Evolutionary conservation across 805 yeast species (phyloP), one percentile per base, ranked within the genome.

Genomic region (Wickerhamiella domercqiae): DNA sequence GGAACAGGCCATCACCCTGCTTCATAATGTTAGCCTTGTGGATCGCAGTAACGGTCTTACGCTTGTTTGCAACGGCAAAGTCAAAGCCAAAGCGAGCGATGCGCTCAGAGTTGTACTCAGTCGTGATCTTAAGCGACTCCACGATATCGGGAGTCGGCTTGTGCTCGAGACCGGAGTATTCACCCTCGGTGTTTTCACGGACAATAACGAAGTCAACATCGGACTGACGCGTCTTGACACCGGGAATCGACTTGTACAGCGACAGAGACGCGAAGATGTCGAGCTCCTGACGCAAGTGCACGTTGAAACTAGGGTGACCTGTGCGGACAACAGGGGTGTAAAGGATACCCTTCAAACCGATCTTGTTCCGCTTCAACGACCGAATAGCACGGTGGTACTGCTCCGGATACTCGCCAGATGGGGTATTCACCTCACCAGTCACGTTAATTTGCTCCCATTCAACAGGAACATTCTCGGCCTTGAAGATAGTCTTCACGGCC

Each of bases 21-120:
- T 87, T 87, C 98, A 87, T 87, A 57, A 87, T 87, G 73, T 90
- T 90, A 50, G 98, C 98, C 68, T 87, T 87, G 76, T 87, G 98
- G 57, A 87, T 90, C 51, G 95, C 95, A 38, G 96, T 84, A 45
- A 87, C 97, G 51, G 72, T 65, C 62, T 78, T 75, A 69, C 97
- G 82, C 70, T 79, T 73, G 71, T 90, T 81, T 66, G 78, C 82
- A 60, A 71, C 67, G 47, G 97, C 97, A 52, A 80, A 87, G 66
- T 87, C 97, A 56, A 83, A 87, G 29, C 97, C 97, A 55, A 87
- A 87, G 65, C 86, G 79, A 51, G 95, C 96, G 52, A 87, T 81
- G 67, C 98, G 78, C 72, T 90, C 98, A 40, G 94, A 78, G 68
- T 87, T 86, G 66, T 72, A 71, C 64, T 81, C 76, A 53, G 97